Evolutionary conservation across 1,284 basidiomycete species (phyloP).

Genomic region (Naganishia sp.): DNA sequence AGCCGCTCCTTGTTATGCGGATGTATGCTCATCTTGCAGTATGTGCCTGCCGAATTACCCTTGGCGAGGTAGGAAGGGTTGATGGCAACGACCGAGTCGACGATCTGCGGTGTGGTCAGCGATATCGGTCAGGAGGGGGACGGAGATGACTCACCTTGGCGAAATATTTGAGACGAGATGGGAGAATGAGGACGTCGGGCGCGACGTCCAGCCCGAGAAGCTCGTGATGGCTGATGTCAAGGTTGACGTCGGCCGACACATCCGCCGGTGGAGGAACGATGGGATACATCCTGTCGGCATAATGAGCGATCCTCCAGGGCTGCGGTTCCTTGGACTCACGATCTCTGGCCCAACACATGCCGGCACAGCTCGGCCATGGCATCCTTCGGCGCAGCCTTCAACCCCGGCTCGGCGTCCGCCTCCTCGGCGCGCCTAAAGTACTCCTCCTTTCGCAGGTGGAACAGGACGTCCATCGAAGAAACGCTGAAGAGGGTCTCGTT

Average conservation of each 20-base stretch:
- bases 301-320: constrained; percentile 2
- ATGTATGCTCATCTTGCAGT: constrained; percentile 50
- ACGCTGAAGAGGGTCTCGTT: constrained; percentile 79
- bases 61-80: constrained; percentile 52
- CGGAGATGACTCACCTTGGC: constrained; percentile 62
- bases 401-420: constrained; percentile 58
- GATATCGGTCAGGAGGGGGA: no score
- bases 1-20: constrained; percentile 41
- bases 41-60: constrained; percentile 50
- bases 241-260: constrained; percentile 73
- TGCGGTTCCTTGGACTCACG: constrained; percentile 56
- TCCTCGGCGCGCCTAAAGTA: constrained; percentile 70
- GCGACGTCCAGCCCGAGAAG: constrained; percentile 55
- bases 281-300: constrained; percentile 68
- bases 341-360: constrained; percentile 81
- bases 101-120: constrained; percentile 40
- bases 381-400: constrained; percentile 59
- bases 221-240: constrained; percentile 73
- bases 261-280: constrained; percentile 82
- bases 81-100: constrained; percentile 53
- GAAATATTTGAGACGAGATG: constrained; percentile 82
- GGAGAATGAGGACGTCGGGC: constrained; percentile 81
- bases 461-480: constrained; percentile 80
- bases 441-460: constrained; percentile 85
- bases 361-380: constrained; percentile 75